Base-by-base conservation (phyloP, 768 basidiomycete species). In the Trametes maxima region DNA sequence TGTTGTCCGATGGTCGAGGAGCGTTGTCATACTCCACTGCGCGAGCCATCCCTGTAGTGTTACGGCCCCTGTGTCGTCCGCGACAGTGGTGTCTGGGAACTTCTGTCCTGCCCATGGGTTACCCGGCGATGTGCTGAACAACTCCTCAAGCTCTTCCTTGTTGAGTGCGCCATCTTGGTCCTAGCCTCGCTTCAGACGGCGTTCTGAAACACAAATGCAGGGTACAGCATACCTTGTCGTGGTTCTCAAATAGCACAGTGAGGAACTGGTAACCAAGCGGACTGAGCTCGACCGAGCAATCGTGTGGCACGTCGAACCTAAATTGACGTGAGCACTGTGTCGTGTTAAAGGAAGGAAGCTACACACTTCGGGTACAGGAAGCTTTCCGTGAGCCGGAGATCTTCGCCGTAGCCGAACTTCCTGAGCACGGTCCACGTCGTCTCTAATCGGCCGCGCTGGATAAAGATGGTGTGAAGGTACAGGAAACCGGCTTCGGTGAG, bases 1-100 rank as follows among this genome's bases (percentile, higher is more conserved):
- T 0, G 96, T 95, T 16, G 89, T 91, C 72, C 85, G 89, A 69
- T 96, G 89, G 64, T 97, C 93, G n/a, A 98, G 82, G 0, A 98
- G 81, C 0, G 96, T 99, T 1, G 95, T 95, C 95, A 98, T 97
- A 71, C 95, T 96, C 96, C 96, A 99, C 71, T 97, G 95, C 19
- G 96, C 96, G 25, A 98, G 77, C 96, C 96, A 99, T 1, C 94
- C 93, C 76, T 98, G 95, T 45, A 99, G 75, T n/a, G 95, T 98
- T 17, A 98, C 91, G 28, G 92, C 87, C 12, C 93, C 94, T 11
- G 85, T 80, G 68, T 95, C 94, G 67, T 94, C 89, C 16, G 91
- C 87, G 46, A 94, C 81, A 5, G 94, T 94, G 0, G 87, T 94
- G 67, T 95, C 92, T 0, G 95, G 92, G 75, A 96, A 97, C 48